A percentile compares a stretch with the other conserved stretches of the same genome.
Conservation (phyloP, 179 eudicot genomes). For the Patellifolia procumbens region DNA sequence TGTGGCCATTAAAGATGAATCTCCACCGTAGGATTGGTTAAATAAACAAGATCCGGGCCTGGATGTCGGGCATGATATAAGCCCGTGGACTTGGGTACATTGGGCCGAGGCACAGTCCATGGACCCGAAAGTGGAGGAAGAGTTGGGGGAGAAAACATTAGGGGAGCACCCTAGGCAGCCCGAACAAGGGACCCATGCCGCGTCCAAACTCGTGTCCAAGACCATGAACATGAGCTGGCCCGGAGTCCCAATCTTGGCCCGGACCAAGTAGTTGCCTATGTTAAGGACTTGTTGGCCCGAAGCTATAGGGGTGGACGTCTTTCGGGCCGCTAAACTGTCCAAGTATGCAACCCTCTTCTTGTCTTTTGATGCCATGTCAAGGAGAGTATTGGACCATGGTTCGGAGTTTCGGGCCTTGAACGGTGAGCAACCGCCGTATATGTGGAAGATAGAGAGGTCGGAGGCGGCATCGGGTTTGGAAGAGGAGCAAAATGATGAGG, state of each 20-base stretch:
- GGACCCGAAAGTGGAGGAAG: slow-evolving; percentile 58
- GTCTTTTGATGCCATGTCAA: slow-evolving; percentile 83
- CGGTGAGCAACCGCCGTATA: slow-evolving; percentile 81
- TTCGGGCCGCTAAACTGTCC: slow-evolving; percentile 58
- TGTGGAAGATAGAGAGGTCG: slow-evolving; percentile 65
- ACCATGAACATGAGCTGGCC: slow-evolving; percentile 87
- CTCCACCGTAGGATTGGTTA: slow-evolving; percentile 83
- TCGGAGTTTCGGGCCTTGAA: slow-evolving; percentile 46
- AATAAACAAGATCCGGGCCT: slow-evolving; percentile 53
- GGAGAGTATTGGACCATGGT: slow-evolving; percentile 57
- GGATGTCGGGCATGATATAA: slow-evolving; percentile 45
- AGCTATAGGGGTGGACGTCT: slow-evolving; percentile 58
- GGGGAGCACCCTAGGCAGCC: slow-evolving; percentile 74
- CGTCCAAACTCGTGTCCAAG: slow-evolving; percentile 68
- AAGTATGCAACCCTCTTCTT: slow-evolving; percentile 57
- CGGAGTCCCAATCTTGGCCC: slow-evolving; percentile 74
- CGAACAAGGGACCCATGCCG: slow-evolving; percentile 77
- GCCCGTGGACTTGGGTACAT: slow-evolving; percentile 60
- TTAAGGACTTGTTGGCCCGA: slow-evolving; percentile 79
- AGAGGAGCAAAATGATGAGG: slow-evolving; percentile 46
- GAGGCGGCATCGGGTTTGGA: slow-evolving; percentile 40
- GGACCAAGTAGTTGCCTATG: slow-evolving; percentile 74
- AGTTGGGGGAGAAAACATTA: slow-evolving; percentile 46
- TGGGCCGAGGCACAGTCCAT: slow-evolving; percentile 60
- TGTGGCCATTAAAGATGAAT: slow-evolving; percentile 65